A percentile compares a stretch with the other conserved stretches of the same genome.
Evolutionary conservation across 768 basidiomycete species (phyloP).

Genomic region (Trichaptum fuscoviolaceum): DNA sequence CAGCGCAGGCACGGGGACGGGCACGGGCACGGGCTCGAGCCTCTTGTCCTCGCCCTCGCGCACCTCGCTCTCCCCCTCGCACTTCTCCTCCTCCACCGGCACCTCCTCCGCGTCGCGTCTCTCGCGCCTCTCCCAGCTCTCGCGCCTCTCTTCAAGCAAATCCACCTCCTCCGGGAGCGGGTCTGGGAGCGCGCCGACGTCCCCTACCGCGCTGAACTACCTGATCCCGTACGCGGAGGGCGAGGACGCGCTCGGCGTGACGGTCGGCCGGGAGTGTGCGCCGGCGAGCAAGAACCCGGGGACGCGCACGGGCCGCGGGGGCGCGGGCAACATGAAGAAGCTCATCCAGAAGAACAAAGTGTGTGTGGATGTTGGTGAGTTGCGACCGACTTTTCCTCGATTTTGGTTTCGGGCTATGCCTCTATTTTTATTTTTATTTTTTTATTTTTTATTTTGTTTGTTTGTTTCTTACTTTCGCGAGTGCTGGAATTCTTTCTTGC

Average conservation of each 20-base stretch:
- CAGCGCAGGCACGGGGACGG: not conserved
- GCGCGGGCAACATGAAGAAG: not conserved
- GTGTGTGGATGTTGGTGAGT: not conserved
- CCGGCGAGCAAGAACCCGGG: not conserved
- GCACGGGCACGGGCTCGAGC: not conserved
- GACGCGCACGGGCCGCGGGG: not conserved
- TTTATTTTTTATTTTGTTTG: not conserved
- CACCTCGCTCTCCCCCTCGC: not conserved
- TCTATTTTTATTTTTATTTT: not conserved
- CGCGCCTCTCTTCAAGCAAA: not conserved
- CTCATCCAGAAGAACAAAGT: not conserved
- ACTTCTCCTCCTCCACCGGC: not conserved
- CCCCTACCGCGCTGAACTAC: not conserved
- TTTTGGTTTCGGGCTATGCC: no score
- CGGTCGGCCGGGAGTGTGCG: not conserved
- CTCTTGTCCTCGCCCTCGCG: not conserved
- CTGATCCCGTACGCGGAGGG: not conserved
- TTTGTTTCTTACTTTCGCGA: no score
- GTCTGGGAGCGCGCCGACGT: not conserved
- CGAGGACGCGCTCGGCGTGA: not conserved
- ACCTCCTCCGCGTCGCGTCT: not conserved
- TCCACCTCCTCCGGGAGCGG: not conserved
- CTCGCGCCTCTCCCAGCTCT: not conserved
- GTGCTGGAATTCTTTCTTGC: no score
- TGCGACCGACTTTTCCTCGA: no score